Evolutionary conservation across 2,329 filamentous ascomycete genomes (phyloP).

Genomic region (Leptodontidium sp.): DNA sequence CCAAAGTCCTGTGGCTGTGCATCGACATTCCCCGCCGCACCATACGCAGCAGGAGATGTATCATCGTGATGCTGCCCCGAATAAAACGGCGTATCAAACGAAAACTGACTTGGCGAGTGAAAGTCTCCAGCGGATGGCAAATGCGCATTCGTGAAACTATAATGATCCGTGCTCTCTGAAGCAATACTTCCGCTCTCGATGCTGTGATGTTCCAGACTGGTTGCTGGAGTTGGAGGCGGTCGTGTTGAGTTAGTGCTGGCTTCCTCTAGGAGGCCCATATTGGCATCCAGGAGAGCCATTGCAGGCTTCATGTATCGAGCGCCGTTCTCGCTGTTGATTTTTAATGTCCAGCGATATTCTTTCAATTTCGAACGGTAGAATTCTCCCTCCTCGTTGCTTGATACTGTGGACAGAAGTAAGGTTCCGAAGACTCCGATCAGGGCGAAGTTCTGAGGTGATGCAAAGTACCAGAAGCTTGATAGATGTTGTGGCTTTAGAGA

Average conservation of each 20-base stretch:
- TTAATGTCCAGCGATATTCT: constrained; percentile 43
- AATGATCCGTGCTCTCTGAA: constrained; percentile 26
- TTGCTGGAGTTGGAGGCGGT: constrained; percentile 2
- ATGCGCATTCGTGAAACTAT: constrained; percentile 23
- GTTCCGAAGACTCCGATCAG: constrained; percentile 53
- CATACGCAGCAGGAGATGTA: constrained; percentile 27
- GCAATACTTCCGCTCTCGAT: constrained; percentile 23
- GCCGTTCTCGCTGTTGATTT: constrained; percentile 43
- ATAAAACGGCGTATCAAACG: constrained; percentile 34
- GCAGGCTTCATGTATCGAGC: constrained; percentile 41
- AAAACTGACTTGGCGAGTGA: constrained; percentile 32
- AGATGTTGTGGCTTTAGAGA: constrained; percentile 55
- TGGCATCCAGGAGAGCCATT: constrained; percentile 41
- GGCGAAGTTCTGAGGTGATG: constrained; percentile 54
- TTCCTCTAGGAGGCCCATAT: constrained; percentile 36
- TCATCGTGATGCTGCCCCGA: constrained; percentile 20
- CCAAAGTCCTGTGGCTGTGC: constrained; percentile 33
- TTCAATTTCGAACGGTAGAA: constrained; percentile 40
- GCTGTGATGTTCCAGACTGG: constrained; percentile 2
- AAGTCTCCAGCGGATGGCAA: constrained; percentile 27
- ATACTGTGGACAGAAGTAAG: constrained; percentile 45
- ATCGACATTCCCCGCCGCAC: constrained; percentile 22
- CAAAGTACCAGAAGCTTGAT: constrained; percentile 56
- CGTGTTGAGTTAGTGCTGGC: constrained; percentile 16
- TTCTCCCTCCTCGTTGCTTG: constrained; percentile 37